Evolutionary conservation across 106 monocot genomes (phyloP).

Genomic region (Acanthochlamys bracteata): DNA sequence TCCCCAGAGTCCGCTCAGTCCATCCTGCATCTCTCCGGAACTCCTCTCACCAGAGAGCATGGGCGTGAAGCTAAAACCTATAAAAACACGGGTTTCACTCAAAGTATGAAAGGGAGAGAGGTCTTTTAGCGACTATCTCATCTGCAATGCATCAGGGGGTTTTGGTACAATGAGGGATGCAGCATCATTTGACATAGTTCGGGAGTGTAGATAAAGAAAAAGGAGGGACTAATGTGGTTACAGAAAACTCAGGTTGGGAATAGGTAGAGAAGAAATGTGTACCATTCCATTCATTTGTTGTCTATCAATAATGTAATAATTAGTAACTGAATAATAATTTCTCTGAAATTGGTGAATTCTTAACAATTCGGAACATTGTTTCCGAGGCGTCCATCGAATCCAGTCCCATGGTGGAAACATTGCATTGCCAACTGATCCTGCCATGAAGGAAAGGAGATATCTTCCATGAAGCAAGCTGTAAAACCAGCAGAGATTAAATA

Average conservation of each 20-base stretch:
- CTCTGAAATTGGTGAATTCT: too few relatives aligned
- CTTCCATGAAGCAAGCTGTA: too few relatives aligned
- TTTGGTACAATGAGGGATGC: neutral
- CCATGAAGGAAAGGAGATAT: too few relatives aligned
- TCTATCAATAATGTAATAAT: neutral
- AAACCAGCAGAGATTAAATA: too few relatives aligned
- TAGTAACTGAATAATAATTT: too few relatives aligned
- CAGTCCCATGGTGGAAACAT: too few relatives aligned
- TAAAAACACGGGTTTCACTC: slow-evolving; percentile 60
- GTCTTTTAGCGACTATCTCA: too few relatives aligned
- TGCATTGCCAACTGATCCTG: too few relatives aligned
- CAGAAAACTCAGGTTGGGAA: neutral
- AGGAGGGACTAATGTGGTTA: neutral
- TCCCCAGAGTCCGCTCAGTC: slow-evolving; percentile 68
- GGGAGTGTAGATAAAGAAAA: slow-evolving; percentile 5
- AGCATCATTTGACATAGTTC: too few relatives aligned
- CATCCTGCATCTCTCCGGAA: slow-evolving; percentile 69
- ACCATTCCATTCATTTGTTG: slow-evolving; percentile 7
- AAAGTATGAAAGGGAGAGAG: neutral
- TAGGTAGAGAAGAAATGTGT: neutral
- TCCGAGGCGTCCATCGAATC: too few relatives aligned
- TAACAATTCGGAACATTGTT: too few relatives aligned
- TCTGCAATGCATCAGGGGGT: too few relatives aligned
- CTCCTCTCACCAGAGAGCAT: slow-evolving; percentile 90
- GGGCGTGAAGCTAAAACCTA: slow-evolving; percentile 90